These are phyloP conservation scores for Phytopythium helicoides DNA, from an alignment of 352 stramenopile species.

Conservation along the genomic window DNA sequence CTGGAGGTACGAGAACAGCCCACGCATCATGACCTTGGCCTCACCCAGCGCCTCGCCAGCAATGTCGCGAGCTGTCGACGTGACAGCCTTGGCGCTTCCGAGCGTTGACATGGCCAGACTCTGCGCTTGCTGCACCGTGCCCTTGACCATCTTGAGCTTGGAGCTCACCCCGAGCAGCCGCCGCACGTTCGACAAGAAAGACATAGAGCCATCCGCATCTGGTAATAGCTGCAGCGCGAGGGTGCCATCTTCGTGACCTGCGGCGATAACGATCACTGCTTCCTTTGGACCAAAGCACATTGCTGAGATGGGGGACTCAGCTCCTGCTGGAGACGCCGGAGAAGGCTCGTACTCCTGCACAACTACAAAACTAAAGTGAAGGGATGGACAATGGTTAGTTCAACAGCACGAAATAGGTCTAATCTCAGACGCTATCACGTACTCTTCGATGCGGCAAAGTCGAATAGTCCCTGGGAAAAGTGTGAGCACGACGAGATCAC, in stretches of 20 bases:
- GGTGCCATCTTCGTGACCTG: conserved; percentile 67
- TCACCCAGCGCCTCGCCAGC: conserved; percentile 79
- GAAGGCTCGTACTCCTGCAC: conserved; percentile 68
- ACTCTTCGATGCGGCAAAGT: conserved; percentile 82
- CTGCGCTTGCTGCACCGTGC: conserved; percentile 86
- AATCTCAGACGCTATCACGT: conserved; percentile 18
- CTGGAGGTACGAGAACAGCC: conserved; percentile 69
- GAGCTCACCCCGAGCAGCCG: conserved; percentile 75
- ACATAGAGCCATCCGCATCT: conserved; percentile 76
- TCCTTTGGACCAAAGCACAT: conserved; percentile 70
- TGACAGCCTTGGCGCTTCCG: conserved; percentile 80
- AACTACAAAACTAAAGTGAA: conserved; percentile 43
- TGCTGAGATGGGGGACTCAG: conserved; percentile 47
- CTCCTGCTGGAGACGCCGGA: conserved; percentile 6
- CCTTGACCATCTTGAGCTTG: conserved; percentile 86
- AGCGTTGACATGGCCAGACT: conserved; percentile 80
- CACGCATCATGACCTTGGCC: conserved; percentile 80
- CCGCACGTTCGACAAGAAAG: conserved; percentile 67
- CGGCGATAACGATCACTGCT: conserved; percentile 70
- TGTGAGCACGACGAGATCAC: conserved; percentile 71
- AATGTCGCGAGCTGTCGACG: conserved; percentile 80
- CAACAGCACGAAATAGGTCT: neutral
- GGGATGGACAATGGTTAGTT: neutral
- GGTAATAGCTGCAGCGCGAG: conserved; percentile 78
- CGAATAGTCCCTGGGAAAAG: conserved; percentile 41